phyloP scores from a whole-genome alignment of 2,329 filamentous ascomycete species.

The Passalora sequoiae region DNA sequence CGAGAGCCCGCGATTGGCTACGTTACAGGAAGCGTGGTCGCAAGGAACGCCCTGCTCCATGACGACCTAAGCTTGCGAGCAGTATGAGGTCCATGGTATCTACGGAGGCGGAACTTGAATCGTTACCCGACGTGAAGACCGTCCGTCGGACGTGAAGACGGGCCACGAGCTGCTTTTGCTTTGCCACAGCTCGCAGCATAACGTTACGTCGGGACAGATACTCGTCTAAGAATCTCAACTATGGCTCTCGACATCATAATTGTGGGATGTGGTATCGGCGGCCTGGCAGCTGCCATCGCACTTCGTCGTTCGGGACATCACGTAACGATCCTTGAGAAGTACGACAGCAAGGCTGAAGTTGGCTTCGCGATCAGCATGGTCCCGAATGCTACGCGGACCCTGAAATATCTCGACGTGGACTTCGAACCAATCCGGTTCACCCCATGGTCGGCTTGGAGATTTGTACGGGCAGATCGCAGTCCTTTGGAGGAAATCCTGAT shows the following conservation, averaged over 20 bases:
- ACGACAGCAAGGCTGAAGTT: conserved; percentile 43
- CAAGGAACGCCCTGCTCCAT: too few species aligned
- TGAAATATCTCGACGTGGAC: conserved; percentile 1
- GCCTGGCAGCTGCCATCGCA: conserved; percentile 45
- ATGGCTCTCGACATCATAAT: conserved; percentile 44
- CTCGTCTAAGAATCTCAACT: background rate
- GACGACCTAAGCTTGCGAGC: too few species aligned
- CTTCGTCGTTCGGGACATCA: conserved; percentile 48
- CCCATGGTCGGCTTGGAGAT: background rate
- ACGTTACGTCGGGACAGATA: background rate
- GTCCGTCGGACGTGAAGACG: too few species aligned
- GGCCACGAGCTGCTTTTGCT: too few species aligned
- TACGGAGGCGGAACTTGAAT: too few species aligned
- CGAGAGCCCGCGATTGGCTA: too few species aligned
- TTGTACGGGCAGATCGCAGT: background rate
- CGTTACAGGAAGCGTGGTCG: too few species aligned
- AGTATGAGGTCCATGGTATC: too few species aligned
- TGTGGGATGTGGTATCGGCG: conserved; percentile 53
- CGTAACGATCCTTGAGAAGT: conserved; percentile 49
- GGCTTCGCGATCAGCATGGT: conserved; percentile 14
- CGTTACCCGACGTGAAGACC: too few species aligned
- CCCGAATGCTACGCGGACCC: conserved; percentile 14
- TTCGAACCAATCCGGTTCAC: background rate
- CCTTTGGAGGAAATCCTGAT: background rate
- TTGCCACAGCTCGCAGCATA: background rate